These are phyloP conservation scores for Rhizopogon roseolus DNA, from an alignment of 768 basidiomycete species.

Conservation along the genomic window DNA sequence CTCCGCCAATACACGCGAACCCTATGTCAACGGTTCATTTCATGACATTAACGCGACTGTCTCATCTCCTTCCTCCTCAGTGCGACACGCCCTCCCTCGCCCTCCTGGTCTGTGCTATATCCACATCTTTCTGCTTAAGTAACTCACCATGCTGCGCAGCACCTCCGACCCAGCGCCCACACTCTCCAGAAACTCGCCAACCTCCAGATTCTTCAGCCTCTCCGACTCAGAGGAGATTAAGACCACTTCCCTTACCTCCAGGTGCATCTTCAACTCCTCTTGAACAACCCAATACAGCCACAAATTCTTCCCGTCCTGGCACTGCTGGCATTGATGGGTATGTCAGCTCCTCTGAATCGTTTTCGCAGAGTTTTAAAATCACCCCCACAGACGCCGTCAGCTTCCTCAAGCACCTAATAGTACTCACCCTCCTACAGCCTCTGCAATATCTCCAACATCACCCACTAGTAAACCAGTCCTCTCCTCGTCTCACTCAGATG, in stretches of 20 bases:
- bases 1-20: slow-evolving; percentile 16
- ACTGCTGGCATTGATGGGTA: slow-evolving; percentile 22
- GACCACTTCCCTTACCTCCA: slow-evolving; percentile 25
- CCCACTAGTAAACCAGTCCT: slow-evolving; percentile 8
- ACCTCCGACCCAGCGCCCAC: slow-evolving; percentile 10
- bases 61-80: slow-evolving; percentile 4
- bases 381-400: slow-evolving; percentile 21
- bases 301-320: slow-evolving; percentile 18
- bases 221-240: slow-evolving; percentile 22
- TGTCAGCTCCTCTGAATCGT: background rate
- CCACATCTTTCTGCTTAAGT: background rate
- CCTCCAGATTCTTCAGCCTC: slow-evolving; percentile 21
- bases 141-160: background rate
- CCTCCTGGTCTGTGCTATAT: slow-evolving; percentile 15
- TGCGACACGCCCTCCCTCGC: slow-evolving; percentile 17
- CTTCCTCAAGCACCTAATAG: slow-evolving; percentile 20
- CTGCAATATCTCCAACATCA: slow-evolving; percentile 14
- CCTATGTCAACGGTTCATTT: slow-evolving; percentile 14
- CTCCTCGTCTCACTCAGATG: slow-evolving; percentile 12
- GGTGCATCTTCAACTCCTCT: slow-evolving; percentile 9
- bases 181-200: slow-evolving; percentile 13
- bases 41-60: slow-evolving; percentile 13
- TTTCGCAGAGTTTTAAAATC: background rate
- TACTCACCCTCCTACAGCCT: slow-evolving; percentile 17
- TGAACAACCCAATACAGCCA: slow-evolving; percentile 8